These are phyloP conservation scores for Camelina neglecta DNA, from an alignment of 345 rosid species.

Conservation along the genomic window DNA sequence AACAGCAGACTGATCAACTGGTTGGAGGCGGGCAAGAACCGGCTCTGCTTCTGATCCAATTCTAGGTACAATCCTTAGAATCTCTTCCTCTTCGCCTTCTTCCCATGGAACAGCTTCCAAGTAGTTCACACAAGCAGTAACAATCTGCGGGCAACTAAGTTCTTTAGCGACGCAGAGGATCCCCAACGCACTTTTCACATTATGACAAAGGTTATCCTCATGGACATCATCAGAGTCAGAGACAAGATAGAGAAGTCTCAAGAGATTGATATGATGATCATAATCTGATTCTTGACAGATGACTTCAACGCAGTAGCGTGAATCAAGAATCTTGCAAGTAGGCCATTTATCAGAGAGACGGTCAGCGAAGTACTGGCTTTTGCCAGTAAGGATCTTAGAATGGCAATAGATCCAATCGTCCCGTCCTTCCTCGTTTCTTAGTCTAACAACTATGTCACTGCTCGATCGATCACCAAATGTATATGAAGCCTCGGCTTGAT, in stretches of 20 bases:
- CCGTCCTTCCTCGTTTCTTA: slow-evolving; percentile 78
- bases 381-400: slow-evolving; percentile 65
- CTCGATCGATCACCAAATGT: slow-evolving; percentile 76
- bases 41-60: slow-evolving; percentile 71
- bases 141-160: slow-evolving; percentile 64
- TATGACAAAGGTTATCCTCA: slow-evolving; percentile 64
- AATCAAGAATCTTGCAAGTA: slow-evolving; percentile 90
- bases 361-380: slow-evolving; percentile 80
- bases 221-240: slow-evolving; percentile 50
- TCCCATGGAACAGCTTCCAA: slow-evolving; percentile 99
- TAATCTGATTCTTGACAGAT: slow-evolving; percentile 73
- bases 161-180: slow-evolving; percentile 73
- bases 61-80: slow-evolving; percentile 63
- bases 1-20: slow-evolving; percentile 64
- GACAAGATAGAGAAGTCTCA: slow-evolving; percentile 69
- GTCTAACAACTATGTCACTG: slow-evolving; percentile 87
- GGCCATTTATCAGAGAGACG: slow-evolving; percentile 95
- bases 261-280: slow-evolving; percentile 76
- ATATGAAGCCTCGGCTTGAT: slow-evolving; percentile 48
- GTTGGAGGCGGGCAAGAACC: slow-evolving; percentile 81
- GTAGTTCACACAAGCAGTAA: slow-evolving; percentile 74
- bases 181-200: slow-evolving; percentile 82
- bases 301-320: slow-evolving; percentile 86
- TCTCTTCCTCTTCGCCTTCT: slow-evolving; percentile 91
- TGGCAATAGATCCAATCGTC: slow-evolving; percentile 93